A percentile compares a stretch with the other conserved stretches of the same genome.
phyloP scores from a whole-genome alignment of 2,329 filamentous ascomycete genomes.

The Trichoderma sp. region DNA sequence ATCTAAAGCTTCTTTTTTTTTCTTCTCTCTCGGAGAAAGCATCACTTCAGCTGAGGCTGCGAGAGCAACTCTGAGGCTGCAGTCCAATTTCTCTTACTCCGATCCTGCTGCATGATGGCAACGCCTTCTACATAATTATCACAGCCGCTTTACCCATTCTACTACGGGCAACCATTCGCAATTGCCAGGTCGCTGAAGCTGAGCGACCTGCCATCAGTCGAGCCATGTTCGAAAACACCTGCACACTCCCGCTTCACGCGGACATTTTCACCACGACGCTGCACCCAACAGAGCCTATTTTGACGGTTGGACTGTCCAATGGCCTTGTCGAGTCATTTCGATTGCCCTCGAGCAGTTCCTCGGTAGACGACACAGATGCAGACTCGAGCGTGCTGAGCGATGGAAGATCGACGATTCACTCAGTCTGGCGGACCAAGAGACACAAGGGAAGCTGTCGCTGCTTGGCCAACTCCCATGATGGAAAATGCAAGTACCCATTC shows the following conservation, averaged over 20 bases:
- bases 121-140: neutral
- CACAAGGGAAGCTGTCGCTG: slow-evolving; percentile 93
- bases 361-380: slow-evolving; percentile 49
- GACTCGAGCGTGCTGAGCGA: slow-evolving; percentile 50
- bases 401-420: slow-evolving; percentile 75
- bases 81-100: neutral
- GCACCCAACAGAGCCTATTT: slow-evolving; percentile 77
- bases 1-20: slow-evolving; percentile 8
- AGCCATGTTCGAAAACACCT: slow-evolving; percentile 84
- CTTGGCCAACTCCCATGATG: slow-evolving; percentile 75
- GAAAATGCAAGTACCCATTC: slow-evolving; percentile 53
- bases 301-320: slow-evolving; percentile 79
- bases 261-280: slow-evolving; percentile 88
- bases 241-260: slow-evolving; percentile 77
- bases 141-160: neutral
- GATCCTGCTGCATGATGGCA: neutral
- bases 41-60: neutral
- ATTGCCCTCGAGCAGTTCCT: slow-evolving; percentile 55
- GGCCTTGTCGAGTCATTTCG: slow-evolving; percentile 85
- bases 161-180: neutral
- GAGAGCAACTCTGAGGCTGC: neutral
- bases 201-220: neutral
- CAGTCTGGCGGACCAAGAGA: slow-evolving; percentile 78
- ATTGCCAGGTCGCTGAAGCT: neutral
- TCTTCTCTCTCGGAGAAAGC: neutral